A percentile compares a stretch with the other conserved stretches of the same genome.
Evolutionary conservation across 177 flowering plant species (phyloP).

Genomic region (Telopea speciosissima): DNA sequence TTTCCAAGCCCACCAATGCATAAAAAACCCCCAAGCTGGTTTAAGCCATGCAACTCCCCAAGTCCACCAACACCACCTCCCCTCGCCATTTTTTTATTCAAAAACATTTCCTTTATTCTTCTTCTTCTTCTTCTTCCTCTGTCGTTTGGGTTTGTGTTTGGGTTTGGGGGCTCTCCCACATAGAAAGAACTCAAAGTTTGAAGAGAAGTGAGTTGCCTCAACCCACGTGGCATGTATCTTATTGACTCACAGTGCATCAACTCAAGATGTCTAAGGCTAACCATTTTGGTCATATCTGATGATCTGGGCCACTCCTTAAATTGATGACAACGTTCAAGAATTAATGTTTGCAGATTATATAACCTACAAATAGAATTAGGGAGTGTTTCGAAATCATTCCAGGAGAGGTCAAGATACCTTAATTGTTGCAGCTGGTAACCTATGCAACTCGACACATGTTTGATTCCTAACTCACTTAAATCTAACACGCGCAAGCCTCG

Average conservation of each 20-base stretch:
- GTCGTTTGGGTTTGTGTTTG: no score
- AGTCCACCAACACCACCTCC: no score
- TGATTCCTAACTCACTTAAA: neutral
- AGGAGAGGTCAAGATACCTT: no score
- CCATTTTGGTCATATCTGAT: neutral
- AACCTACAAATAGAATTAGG: neutral
- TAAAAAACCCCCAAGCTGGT: neutral
- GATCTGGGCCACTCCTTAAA: neutral
- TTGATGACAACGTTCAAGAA: neutral
- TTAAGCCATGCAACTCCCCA: neutral
- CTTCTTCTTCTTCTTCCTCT: no score
- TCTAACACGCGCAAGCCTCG: constrained; percentile 4
- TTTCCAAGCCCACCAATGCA: neutral
- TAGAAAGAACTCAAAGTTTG: neutral
- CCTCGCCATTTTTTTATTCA: no score
- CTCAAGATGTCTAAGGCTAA: neutral
- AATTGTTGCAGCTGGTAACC: no score
- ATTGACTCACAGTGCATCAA: neutral
- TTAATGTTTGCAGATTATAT: neutral
- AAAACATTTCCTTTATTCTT: no score
- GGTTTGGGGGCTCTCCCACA: no score
- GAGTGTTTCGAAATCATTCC: neutral
- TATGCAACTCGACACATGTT: neutral
- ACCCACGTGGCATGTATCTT: neutral
- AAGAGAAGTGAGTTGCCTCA: neutral